Base-by-base conservation (phyloP, 768 basidiomycete species). In the Trametes punicea region DNA sequence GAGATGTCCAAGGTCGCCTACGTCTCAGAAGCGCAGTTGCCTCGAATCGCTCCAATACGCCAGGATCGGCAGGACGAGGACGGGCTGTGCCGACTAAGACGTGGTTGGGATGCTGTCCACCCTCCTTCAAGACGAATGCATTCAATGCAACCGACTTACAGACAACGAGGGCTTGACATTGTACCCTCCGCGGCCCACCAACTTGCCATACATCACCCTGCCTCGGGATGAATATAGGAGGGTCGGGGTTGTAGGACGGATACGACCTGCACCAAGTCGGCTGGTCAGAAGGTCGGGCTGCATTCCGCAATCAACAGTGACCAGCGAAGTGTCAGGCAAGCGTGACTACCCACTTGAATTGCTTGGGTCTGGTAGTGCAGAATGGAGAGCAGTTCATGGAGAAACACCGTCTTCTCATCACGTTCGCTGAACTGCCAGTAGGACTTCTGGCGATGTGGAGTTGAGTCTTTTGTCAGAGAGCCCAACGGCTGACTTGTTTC, bases 101-200 rank as follows among this genome's bases (percentile, higher is more conserved):
- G 53, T 60, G 20, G 53, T 52, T 13, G 36, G 48, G 20, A 60
- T 51, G 23, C 33, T 34, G 23, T 55, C 33, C 21, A 60, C 38
- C 1, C 27, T 55, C 58, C 58, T 60, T 23, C 36, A 38, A 44
- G n/a, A n/a, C n/a, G n/a, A n/a, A n/a, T n/a, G 31, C 20, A 16
- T 26, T 21, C 15, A 27, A 41, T 42, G 18, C 6, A 11, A 27
- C 5, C 7, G 27, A 26, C 15, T 5, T 21, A 25, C 21, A 21
- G n/a, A 21, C 15, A 18, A 6, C 2, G 7, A 4, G 8, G 25
- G 49, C 53, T 50, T 25, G 55, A 53, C 58, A 60, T 20, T 60
- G 53, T 20, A 55, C 58, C 13, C 53, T 60, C 33, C 51, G 58
- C 36, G 55, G 10, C 48, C 55, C 58, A 10, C 58, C 58, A n/a